Evolutionary conservation across 177 flowering plant species (phyloP), one percentile per base, ranked within the genome.

Genomic region (Telopea speciosissima): DNA sequence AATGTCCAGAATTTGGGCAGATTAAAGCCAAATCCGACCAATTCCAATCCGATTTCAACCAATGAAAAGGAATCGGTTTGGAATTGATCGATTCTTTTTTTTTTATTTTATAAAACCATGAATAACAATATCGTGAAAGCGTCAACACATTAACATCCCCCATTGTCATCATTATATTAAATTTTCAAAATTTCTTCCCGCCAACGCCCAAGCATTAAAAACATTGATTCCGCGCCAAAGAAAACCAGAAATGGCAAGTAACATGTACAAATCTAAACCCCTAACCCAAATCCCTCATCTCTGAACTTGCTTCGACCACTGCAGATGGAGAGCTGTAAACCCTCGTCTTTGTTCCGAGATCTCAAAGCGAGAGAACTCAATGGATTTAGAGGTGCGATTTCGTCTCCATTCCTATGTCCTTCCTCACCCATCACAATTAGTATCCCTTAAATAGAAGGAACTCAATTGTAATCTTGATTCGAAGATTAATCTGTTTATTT

Each of bases 281-380:
- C 65, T 33, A 66, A 22, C 31, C 5, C 25, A 60, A 23, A 25
- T 69, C 19, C 42, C 28, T 24, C 59, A 62, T 28, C 72, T 73
- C 45, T 26, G 63, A 14, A 24, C 8, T 7, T 4, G 8, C 45
- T 16, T 4, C 54, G 49, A 25, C 49, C 8, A 13, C 31, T 19
- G 70, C 33, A n/a, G 75, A 85, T 84, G 90, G 86, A 70, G 72
- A 72, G 56, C 61, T 77, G 78, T 16, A 81, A 49, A 6, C 61
- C 78, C 22, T 71, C 66, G 31, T 89, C 95, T 3, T 78, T 85
- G 79, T 86, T 89, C 68, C 85, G 78, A 33, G 82, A 83, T 75
- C 70, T 94, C 83, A 87, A 73, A 69, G 79, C 84, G 11, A 87
- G 99, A 79, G 97, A 95, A 82, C 87, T 95, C 44, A 83, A 80